Evolutionary conservation across 176 grass and related monocot species (phyloP), one percentile per base, ranked within the genome.

Genomic region (Eragrostis nindensis): DNA sequence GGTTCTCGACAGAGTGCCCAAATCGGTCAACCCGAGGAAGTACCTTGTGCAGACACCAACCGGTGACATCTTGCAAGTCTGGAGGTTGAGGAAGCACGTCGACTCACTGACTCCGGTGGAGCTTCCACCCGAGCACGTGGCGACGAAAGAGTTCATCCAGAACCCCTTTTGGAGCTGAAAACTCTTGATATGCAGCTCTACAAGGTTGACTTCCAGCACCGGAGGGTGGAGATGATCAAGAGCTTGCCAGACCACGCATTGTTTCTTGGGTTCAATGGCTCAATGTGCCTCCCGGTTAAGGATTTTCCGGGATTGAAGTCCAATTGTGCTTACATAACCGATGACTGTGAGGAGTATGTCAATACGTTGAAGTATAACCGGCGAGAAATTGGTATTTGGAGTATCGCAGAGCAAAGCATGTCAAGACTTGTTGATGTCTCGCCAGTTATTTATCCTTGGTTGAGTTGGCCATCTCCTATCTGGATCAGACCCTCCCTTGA

Each of bases 391-490:
- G 43, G 56, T 5, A 1, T 82, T 10, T 82, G 69, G 80, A 80
- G 66, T 10, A 46, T 80, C 8, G 16, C 46, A 1, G 16, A 53
- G 16, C 1, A 52, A 52, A 72, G 16, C 21, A 59, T 75, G 36
- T 43, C n/a, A 0, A 42, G 5, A 13, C 36, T 75, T 60, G 73
- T 7, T 60, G 38, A 60, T 75, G 53, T 57, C 32, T 74, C 52
- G 0, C 50, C 30, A 4, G 10, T 42, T 57, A 5, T 24, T 14
- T 42, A 59, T 42, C 32, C 32, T 42, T 41, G 52, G 36, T 11
- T 57, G 4, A 74, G 57, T 74, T 62, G 74, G 39, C 14, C 74
- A 19, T 44, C 55, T 45, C 74, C 74, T 45, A 76, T 76, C 1
- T 76, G 52, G 72, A 75, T 75, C 16, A 24, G 5, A 2, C 72